phyloP scores from a whole-genome alignment of 371 early-diverging fungal genomes.

The Funneliformis caledonium region DNA sequence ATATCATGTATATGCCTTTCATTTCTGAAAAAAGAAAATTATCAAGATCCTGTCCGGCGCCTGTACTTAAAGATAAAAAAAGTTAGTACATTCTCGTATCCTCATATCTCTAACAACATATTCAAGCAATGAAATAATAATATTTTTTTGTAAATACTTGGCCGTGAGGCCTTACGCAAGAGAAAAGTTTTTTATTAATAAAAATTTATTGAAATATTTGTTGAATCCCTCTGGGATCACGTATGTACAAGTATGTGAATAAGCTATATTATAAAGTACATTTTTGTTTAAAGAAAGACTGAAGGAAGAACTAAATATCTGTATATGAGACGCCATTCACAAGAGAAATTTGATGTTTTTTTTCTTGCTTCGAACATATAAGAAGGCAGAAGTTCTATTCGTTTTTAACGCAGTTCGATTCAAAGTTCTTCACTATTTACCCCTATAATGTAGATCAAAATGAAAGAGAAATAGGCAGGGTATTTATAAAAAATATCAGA shows the following conservation, averaged over 20 bases:
- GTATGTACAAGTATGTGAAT: conserved; percentile 23
- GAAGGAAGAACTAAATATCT: neutral
- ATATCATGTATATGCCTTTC: too few species aligned
- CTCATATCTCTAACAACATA: neutral
- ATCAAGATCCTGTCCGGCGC: too few species aligned
- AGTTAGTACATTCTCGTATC: neutral
- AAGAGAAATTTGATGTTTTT: neutral
- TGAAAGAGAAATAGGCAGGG: neutral
- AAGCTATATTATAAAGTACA: conserved; percentile 26
- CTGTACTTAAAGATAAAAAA: neutral
- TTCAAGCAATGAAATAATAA: too few species aligned
- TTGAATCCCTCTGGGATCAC: neutral
- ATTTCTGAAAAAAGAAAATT: too few species aligned
- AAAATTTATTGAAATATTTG: neutral
- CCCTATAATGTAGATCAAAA: conserved; percentile 10
- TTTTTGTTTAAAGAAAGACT: neutral
- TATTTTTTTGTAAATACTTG: conserved; percentile 5
- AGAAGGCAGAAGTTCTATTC: neutral
- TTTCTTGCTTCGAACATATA: conserved; percentile 17
- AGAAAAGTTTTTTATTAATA: too few species aligned
- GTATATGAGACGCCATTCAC: too few species aligned
- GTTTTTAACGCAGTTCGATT: neutral
- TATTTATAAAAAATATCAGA: too few species aligned
- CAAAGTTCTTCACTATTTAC: neutral
- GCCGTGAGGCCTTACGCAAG: too few species aligned